Evolutionary conservation across 106 monocot genomes (phyloP).

Genomic region (Acanthochlamys bracteata): DNA sequence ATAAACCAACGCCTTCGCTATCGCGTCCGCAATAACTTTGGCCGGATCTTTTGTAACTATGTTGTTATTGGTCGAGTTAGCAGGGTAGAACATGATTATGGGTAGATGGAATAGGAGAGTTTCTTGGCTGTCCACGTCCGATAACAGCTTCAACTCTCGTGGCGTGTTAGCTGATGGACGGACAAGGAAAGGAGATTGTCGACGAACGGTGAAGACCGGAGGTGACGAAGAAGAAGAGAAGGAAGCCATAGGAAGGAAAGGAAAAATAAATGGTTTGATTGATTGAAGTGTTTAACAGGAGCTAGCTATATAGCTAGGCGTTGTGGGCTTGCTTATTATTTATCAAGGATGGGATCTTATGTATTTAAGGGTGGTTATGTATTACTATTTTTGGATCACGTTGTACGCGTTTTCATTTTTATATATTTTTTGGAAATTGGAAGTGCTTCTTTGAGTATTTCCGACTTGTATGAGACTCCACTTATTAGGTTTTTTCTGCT

Average conservation of each 20-base stretch:
- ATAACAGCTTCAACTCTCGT: conserved; percentile 25
- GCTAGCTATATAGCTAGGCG: too few relatives aligned
- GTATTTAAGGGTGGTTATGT: too few relatives aligned
- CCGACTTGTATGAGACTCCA: too few relatives aligned
- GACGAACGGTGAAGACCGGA: conserved; percentile 17
- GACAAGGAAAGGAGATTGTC: conserved; percentile 20
- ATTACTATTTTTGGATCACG: too few relatives aligned
- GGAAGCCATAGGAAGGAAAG: not conserved
- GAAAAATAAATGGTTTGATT: too few relatives aligned
- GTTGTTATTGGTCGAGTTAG: not conserved
- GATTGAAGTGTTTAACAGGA: too few relatives aligned
- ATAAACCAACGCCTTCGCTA: conserved; percentile 37
- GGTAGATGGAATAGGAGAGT: conserved; percentile 35
- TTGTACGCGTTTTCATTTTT: too few relatives aligned
- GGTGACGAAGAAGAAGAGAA: not conserved
- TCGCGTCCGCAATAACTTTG: conserved; percentile 33
- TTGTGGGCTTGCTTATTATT: too few relatives aligned
- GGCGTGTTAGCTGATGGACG: conserved; percentile 26
- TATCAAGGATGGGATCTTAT: too few relatives aligned
- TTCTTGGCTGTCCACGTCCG: conserved; percentile 45
- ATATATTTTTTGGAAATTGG: too few relatives aligned
- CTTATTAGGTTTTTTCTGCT: too few relatives aligned
- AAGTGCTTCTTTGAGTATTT: too few relatives aligned
- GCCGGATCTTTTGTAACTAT: conserved; percentile 18
- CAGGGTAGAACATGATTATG: conserved; percentile 32